phyloP scores from a whole-genome alignment of 371 early-diverging fungal species.

The Catenaria anguillulae region DNA sequence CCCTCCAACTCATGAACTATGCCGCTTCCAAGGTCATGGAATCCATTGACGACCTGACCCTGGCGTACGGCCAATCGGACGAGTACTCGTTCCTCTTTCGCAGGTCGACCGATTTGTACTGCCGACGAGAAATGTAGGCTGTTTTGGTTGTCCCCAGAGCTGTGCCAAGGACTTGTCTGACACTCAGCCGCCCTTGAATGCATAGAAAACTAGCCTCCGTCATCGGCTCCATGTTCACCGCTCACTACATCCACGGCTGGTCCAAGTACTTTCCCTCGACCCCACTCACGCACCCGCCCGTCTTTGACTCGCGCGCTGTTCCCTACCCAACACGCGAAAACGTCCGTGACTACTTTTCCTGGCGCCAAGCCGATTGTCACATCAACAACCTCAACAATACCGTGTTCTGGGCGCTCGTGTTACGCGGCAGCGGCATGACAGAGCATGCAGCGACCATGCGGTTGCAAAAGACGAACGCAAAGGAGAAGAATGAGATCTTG shows the following conservation, averaged over 20 bases:
- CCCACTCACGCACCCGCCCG: slow-evolving; percentile 60
- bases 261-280: slow-evolving; percentile 44
- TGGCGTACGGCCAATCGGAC: slow-evolving; percentile 89
- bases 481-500: slow-evolving; percentile 79
- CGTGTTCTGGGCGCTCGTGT: slow-evolving; percentile 81
- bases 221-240: slow-evolving; percentile 68
- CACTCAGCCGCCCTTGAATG: not conserved
- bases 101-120: slow-evolving; percentile 47
- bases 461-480: slow-evolving; percentile 59
- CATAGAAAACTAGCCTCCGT: slow-evolving; percentile 68
- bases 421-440: slow-evolving; percentile 35
- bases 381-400: slow-evolving; percentile 87
- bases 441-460: slow-evolving; percentile 50
- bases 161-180: no score
- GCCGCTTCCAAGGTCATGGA: slow-evolving; percentile 64
- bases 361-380: slow-evolving; percentile 93
- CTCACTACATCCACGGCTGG: slow-evolving; percentile 76
- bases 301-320: slow-evolving; percentile 82
- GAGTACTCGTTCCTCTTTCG: slow-evolving; percentile 75
- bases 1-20: slow-evolving; percentile 70
- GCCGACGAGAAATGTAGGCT: slow-evolving; percentile 50
- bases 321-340: slow-evolving; percentile 65
- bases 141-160: no score
- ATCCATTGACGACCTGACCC: slow-evolving; percentile 57
- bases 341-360: slow-evolving; percentile 76